These are phyloP conservation scores for Cydonia oblonga DNA, from an alignment of 331 rosid genomes.

Conservation along the genomic window DNA sequence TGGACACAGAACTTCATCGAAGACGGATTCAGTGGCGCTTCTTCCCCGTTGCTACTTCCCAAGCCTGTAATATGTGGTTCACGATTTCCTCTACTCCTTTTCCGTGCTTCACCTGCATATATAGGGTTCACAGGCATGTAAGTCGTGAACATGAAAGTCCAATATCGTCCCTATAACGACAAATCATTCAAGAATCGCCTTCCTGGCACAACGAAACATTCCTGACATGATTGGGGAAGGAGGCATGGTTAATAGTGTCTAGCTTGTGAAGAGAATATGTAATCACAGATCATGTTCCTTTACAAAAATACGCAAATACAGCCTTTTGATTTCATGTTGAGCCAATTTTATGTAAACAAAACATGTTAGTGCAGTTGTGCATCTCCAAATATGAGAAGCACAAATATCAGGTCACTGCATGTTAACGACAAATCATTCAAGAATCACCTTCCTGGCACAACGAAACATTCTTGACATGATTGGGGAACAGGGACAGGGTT, in stretches of 20 bases:
- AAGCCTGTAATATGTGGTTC: slow-evolving; percentile 51
- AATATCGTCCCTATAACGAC: background rate
- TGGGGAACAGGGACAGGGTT: background rate
- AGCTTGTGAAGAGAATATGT: too few relatives aligned
- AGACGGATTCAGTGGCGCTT: slow-evolving; percentile 36
- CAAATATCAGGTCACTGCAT: too few relatives aligned
- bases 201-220: too few relatives aligned
- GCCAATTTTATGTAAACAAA: too few relatives aligned
- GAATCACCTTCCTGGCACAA: background rate
- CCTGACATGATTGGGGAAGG: too few relatives aligned
- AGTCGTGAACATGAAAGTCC: background rate
- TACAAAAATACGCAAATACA: too few relatives aligned
- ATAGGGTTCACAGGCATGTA: background rate
- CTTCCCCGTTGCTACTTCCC: slow-evolving; percentile 68
- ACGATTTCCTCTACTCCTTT: slow-evolving; percentile 70
- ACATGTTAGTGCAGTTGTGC: too few relatives aligned
- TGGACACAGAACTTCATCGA: background rate
- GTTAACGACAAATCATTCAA: too few relatives aligned
- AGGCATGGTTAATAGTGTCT: too few relatives aligned
- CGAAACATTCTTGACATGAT: background rate
- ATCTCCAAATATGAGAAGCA: too few relatives aligned
- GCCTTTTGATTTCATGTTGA: too few relatives aligned
- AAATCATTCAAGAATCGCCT: background rate
- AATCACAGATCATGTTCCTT: too few relatives aligned
- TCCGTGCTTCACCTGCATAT: slow-evolving; percentile 71